Evolutionary conservation across 2,329 filamentous ascomycete species (phyloP), one percentile per base, ranked within the genome.

Genomic region (Fusarium sp.): DNA sequence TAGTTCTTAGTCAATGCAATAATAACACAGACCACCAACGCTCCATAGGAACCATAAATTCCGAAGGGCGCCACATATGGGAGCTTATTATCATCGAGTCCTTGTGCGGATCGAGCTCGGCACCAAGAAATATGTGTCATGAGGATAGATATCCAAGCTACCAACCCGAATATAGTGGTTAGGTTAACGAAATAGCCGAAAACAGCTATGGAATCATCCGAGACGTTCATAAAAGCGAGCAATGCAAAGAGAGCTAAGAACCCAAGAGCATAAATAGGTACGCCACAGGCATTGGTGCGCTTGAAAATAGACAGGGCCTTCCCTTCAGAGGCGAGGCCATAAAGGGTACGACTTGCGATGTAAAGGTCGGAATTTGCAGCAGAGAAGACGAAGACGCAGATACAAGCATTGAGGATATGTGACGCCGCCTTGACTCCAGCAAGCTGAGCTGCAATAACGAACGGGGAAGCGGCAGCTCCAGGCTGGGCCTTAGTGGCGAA

Each of bases 1-100:
- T 90, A 96, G 85, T 94, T 95, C 87, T 96, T 97, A 76, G 93
- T 95, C 55, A 97, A 77, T 2, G 91, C 88, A 66, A 96, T 92
- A 36, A 96, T 77, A 75, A 87, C 85, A 81, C 92, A 94, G 81
- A 94, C 90, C 75, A 85, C 82, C 3, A 96, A 85, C 0, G 91
- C 91, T 63, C 84, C 82, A 76, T 89, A 89, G 0, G 91, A 94
- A 11, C 93, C 94, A 66, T 78, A 87, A 37, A 89, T 81, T n/a
- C 93, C 92, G 13, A 95, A 85, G 0, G 93, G 93, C 0, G 93
- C 91, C 15, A 85, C 85, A 78, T 91, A 94, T 1, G 89, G 87
- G 64, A 92, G 82, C 43, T 82, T 79, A 11, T 82, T 80, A 75
- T 90, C 78, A 11, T 85, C 79, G 13, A 93, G 82, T 56, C 84